Base-by-base conservation (phyloP, 176 grass and related monocot species). In the Cenchrus purpureus region DNA sequence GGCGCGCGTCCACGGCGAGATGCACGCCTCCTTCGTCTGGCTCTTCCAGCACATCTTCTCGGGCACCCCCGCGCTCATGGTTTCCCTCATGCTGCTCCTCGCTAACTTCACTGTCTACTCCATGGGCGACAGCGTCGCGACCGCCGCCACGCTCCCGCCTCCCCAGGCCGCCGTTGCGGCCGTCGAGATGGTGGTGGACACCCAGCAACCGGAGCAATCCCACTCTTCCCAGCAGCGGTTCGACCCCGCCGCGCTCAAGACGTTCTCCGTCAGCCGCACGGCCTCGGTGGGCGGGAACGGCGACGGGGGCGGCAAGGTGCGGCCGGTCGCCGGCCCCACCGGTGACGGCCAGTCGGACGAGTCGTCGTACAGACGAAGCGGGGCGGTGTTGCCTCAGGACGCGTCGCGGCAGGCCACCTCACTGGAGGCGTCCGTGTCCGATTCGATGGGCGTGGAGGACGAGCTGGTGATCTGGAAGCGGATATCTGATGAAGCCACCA, bases 41-140 rank as follows among this genome's bases (percentile, higher is more conserved):
- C 92, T 99, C 50, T 99, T 99, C 92, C 97, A 99, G 90, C 91
- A 91, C 83, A 94, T 99, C 68, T 99, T 99, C 82, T 76, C 94
- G 48, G 77, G 97, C 76, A 96, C 97, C 5, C 97, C 97, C 2
- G 86, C 88, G 5, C 94, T 99, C 44, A 99, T 99, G 97, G 90
- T 99, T 84, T 96, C 90, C 54, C 37, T 99, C 32, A 99, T 99
- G 97, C 91, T 99, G 43, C 94, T 99, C 57, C 97, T 99, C 5
- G 92, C 97, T 40, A 94, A 99, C 83, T 99, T 94, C 90, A 96
- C 97, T 44, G 97, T 94, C 59, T 92, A 94, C 81, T 99, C 97
- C 82, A 94, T 99, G 94, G 79, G 86, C 29, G 42, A 76, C 75
- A 61, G 67, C 37, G 65, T 84, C 71, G 77, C 86, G 9, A 45